phyloP scores from a whole-genome alignment of 306 rosid species.

The Vachellia collinsii region DNA sequence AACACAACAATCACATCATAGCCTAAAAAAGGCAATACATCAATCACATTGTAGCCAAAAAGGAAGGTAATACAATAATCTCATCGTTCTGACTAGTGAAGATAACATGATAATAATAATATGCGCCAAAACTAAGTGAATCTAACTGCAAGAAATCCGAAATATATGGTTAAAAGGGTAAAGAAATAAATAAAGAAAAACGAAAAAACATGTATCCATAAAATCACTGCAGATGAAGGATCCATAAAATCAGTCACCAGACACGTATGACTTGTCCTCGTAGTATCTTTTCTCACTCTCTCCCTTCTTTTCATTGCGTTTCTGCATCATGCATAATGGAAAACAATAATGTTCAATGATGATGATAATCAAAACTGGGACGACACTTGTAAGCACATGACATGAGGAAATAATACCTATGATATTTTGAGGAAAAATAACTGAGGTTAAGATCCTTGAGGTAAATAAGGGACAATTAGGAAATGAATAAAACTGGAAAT shows the following conservation, averaged over 20 bases:
- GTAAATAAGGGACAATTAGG: not conserved
- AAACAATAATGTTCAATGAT: not conserved
- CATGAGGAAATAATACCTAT: not conserved
- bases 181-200: not conserved
- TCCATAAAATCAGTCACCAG: conserved; percentile 64
- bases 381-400: not conserved
- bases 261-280: conserved; percentile 61
- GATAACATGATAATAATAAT: not conserved
- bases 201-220: not conserved
- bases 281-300: conserved; percentile 79
- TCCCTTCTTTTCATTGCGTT: conserved; percentile 85
- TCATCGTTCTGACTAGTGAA: not conserved
- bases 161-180: not conserved
- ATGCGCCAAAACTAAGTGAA: not conserved
- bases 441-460: not conserved
- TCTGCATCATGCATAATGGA: conserved; percentile 47
- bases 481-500: not conserved
- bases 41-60: no score
- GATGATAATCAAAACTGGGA: not conserved
- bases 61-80: not conserved
- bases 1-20: not conserved
- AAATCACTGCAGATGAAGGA: not conserved
- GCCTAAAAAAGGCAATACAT: not conserved
- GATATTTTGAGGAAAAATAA: not conserved
- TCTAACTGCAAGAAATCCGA: not conserved